phyloP scores from a whole-genome alignment of 1,284 basidiomycete species.

The Veloboletus limbatus region DNA sequence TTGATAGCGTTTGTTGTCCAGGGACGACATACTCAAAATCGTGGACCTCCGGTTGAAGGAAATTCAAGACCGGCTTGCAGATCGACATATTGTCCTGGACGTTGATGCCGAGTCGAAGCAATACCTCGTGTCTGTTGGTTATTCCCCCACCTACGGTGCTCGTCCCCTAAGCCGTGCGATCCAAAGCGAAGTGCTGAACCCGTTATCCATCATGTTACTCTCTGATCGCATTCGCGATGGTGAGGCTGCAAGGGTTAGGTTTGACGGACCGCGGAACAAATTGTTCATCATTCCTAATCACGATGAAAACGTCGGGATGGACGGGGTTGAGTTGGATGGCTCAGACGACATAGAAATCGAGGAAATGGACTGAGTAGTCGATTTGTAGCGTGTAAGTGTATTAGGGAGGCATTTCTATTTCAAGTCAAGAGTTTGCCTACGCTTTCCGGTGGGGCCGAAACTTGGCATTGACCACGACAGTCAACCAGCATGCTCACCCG shows the following conservation, averaged over 20 bases:
- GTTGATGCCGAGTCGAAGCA: conserved; percentile 78
- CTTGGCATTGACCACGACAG: conserved; percentile 12
- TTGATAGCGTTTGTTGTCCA: conserved; percentile 71
- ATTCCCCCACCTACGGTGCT: conserved; percentile 84
- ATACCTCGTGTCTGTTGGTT: conserved; percentile 83
- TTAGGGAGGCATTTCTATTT: conserved; percentile 25
- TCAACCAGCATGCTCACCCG: conserved; percentile 37
- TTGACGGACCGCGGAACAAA: conserved; percentile 83
- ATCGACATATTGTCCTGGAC: conserved; percentile 77
- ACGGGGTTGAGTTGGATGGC: conserved; percentile 45
- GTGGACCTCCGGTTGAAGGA: conserved; percentile 78
- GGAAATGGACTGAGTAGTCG: conserved; percentile 79
- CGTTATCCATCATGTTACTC: conserved; percentile 85
- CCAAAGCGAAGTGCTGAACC: conserved; percentile 91
- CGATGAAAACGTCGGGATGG: conserved; percentile 40
- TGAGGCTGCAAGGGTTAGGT: conserved; percentile 74
- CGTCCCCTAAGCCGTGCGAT: conserved; percentile 91
- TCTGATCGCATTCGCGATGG: conserved; percentile 82
- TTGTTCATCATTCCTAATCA: conserved; percentile 87
- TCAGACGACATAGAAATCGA: conserved; percentile 65
- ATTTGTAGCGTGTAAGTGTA: no score
- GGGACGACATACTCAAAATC: conserved; percentile 75
- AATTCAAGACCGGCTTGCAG: conserved; percentile 72
- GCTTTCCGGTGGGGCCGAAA: neutral
- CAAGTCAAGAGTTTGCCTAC: neutral